phyloP scores from a whole-genome alignment of 441 rosid genomes.

The Viola pubescens region DNA sequence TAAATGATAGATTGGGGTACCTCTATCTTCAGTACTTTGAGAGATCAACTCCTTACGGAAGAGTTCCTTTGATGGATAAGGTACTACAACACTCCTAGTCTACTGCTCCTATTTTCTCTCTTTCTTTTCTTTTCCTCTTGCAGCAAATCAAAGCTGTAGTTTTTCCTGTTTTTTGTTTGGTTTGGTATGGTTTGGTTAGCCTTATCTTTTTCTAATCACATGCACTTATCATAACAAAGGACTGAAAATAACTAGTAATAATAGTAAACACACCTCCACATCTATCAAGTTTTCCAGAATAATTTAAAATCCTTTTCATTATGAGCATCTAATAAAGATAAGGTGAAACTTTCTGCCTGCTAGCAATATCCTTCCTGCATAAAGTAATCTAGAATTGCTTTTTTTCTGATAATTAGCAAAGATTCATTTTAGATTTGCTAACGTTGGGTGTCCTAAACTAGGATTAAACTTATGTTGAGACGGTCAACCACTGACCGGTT shows the following conservation, averaged over 20 bases:
- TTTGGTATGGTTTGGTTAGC: too few relatives aligned
- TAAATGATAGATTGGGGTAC: conserved; percentile 66
- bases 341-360: conserved; percentile 30
- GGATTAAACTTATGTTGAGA: too few relatives aligned
- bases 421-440: conserved; percentile 10
- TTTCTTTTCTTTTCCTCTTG: neutral
- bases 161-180: too few relatives aligned
- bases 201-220: neutral
- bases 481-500: too few relatives aligned
- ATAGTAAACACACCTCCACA: neutral
- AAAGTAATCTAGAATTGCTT: too few relatives aligned
- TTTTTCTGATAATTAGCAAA: neutral
- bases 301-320: conserved; percentile 16
- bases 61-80: conserved; percentile 98
- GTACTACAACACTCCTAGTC: conserved; percentile 23
- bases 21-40: conserved; percentile 76
- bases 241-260: too few relatives aligned
- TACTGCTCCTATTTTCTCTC: neutral
- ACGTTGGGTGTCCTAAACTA: too few relatives aligned
- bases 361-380: conserved; percentile 8
- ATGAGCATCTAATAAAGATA: conserved; percentile 38
- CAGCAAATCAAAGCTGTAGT: too few relatives aligned
- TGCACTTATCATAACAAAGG: conserved; percentile 6
- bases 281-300: conserved; percentile 22
- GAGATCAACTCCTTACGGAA: conserved; percentile 80